Evolutionary conservation across 1,284 basidiomycete species (phyloP), one percentile per base, ranked within the genome.

Genomic region (Bondarzewia mesenterica): DNA sequence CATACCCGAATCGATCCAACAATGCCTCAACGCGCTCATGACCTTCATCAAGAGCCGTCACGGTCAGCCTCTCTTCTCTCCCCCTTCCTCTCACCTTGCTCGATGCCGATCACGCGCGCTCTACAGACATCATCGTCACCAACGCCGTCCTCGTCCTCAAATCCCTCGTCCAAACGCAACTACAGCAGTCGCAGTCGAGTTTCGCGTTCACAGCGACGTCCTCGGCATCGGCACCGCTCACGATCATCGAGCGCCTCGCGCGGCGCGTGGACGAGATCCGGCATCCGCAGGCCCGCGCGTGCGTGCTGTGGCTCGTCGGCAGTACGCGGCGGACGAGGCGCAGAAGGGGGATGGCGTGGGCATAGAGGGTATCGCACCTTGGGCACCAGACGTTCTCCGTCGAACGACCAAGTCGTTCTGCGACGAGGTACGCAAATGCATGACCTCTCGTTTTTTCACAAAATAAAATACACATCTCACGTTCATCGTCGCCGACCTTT

Each of bases 221-320:
- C 16, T 42, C 66, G 16, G 52, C 69, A 29, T 66, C 70, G 1
- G 72, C 74, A 49, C 80, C 86, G 0, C 64, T 81, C 18, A 68
- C 70, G 12, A 85, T 95, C 51, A 85, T 93, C 8, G 75, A 81
- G 1, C 77, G 82, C 27, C 78, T 96, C 5, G 85, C 88, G 0
- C 71, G 77, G 46, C 72, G 79, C 26, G 75, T 94, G 35, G 87
- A 90, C 48, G 82, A 82, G 45, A 89, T 97, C 44, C 75, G 70
- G 14, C 86, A 92, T 58, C 72, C 85, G 1, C 75, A 80, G 53
- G 91, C 93, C 0, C 71, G 89, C 21, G 89, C 91, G 0, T 93
- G 87, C 55, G 81, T 95, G 0, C 69, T 92, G 36, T 94, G 92
- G 91, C 76, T 96, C 0, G 90, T 92, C 0, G 93, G 0, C 90